Percentiles rank a stretch among this genome's conserved stretches.
phyloP scores from a whole-genome alignment of 306 rosid genomes.

The Lathyrus tuberosus region DNA sequence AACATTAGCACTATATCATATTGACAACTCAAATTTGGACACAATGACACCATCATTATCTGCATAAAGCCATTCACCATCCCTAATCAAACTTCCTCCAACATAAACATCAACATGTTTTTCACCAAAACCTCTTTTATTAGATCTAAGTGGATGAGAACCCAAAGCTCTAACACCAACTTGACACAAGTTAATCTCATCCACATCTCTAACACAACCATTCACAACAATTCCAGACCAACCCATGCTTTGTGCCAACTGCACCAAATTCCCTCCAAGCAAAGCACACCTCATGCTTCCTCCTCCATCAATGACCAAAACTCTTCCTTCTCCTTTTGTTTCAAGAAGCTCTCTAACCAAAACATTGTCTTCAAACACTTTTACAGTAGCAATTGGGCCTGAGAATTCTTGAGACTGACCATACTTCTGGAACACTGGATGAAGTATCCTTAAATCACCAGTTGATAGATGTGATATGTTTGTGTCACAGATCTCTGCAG shows the following conservation, averaged over 20 bases:
- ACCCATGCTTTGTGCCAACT: constrained; percentile 51
- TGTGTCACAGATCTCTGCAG: constrained; percentile 52
- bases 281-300: constrained; percentile 57
- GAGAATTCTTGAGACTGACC: constrained; percentile 62
- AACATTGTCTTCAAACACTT: constrained; percentile 81
- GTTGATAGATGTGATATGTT: constrained; percentile 39
- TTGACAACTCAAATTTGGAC: constrained; percentile 48
- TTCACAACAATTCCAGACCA: constrained; percentile 84
- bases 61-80: constrained; percentile 87
- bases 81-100: constrained; percentile 64
- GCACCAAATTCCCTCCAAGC: constrained; percentile 53
- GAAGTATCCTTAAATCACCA: constrained; percentile 49
- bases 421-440: constrained; percentile 56
- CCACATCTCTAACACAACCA: constrained; percentile 88
- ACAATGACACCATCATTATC: constrained; percentile 63
- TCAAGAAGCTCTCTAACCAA: constrained; percentile 66
- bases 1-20: constrained; percentile 14
- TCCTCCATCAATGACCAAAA: constrained; percentile 52
- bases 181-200: constrained; percentile 73
- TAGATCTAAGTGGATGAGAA: constrained; percentile 63
- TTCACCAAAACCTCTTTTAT: constrained; percentile 60
- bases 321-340: constrained; percentile 62
- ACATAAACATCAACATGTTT: constrained; percentile 57
- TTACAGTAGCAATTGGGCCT: constrained; percentile 59
- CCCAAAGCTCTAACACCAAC: constrained; percentile 80